phyloP scores from a whole-genome alignment of 495 filamentous ascomycete species.

The Aspergillus panamensis region DNA sequence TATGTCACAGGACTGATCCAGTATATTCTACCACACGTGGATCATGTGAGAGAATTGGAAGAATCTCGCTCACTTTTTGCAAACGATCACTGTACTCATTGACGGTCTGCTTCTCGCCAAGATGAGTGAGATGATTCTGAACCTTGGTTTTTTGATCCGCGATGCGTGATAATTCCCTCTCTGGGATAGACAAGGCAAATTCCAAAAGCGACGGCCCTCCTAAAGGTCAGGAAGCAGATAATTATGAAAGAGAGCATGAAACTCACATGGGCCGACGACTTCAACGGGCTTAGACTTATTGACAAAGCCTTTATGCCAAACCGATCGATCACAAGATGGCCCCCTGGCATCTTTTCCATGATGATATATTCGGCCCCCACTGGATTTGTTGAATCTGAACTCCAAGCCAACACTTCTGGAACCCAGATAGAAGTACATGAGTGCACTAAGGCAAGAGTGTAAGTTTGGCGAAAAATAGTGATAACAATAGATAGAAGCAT shows the following conservation, averaged over 20 bases:
- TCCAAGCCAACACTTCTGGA: slow-evolving; percentile 30
- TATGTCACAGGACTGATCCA: slow-evolving; percentile 23
- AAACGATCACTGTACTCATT: slow-evolving; percentile 20
- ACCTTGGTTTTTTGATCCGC: slow-evolving; percentile 6
- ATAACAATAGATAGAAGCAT: background rate
- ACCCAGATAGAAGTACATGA: slow-evolving; percentile 24
- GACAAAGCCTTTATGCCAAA: background rate
- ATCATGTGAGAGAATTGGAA: slow-evolving; percentile 17
- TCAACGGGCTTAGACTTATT: background rate
- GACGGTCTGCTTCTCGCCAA: slow-evolving; percentile 13
- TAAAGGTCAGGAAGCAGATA: too few species aligned
- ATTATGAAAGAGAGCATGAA: too few species aligned
- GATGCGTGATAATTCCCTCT: too few species aligned
- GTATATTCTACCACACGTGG: slow-evolving; percentile 10
- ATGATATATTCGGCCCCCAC: slow-evolving; percentile 35
- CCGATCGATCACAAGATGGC: background rate
- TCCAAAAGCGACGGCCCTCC: too few species aligned
- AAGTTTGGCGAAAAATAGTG: slow-evolving; percentile 4
- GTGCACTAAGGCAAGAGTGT: slow-evolving; percentile 18
- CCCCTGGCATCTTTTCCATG: slow-evolving; percentile 24
- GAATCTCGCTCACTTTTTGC: slow-evolving; percentile 7
- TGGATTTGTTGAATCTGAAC: slow-evolving; percentile 25
- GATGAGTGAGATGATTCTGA: slow-evolving; percentile 15
- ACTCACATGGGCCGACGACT: too few species aligned
- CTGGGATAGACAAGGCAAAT: too few species aligned